Conservation (phyloP, 768 basidiomycete species). For the Mycena crocata region DNA sequence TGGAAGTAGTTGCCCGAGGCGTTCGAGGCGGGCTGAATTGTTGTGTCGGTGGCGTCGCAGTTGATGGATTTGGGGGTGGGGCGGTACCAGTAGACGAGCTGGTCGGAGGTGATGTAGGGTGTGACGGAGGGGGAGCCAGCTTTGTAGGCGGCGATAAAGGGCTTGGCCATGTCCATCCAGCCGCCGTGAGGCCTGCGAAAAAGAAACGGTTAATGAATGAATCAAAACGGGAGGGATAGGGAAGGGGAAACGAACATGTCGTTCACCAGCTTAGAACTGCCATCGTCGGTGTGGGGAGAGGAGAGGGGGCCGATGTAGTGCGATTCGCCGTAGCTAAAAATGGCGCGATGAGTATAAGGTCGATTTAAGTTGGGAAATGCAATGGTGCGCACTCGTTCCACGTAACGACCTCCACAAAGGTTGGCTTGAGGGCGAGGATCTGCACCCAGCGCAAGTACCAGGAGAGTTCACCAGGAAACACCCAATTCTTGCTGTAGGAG, state of each 20-base stretch:
- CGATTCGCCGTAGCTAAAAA: constrained; percentile 54
- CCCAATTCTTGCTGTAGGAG: constrained; percentile 38
- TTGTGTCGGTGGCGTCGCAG: constrained; percentile 37
- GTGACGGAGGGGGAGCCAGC: constrained; percentile 43
- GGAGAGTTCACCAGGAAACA: constrained; percentile 35
- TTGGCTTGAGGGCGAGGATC: constrained; percentile 29
- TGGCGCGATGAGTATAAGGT: not conserved
- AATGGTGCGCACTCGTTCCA: constrained; percentile 53
- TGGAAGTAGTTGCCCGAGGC: constrained; percentile 35
- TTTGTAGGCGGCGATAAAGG: constrained; percentile 60
- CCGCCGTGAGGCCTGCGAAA: constrained; percentile 32
- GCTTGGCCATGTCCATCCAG: constrained; percentile 61
- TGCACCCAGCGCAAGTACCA: constrained; percentile 36
- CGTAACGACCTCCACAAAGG: constrained; percentile 50
- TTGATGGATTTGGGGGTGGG: constrained; percentile 29
- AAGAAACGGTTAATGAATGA: not conserved
- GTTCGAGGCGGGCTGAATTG: constrained; percentile 33
- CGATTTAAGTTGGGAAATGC: not conserved
- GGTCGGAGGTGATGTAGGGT: constrained; percentile 29
- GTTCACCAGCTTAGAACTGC: constrained; percentile 37
- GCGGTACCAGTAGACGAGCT: constrained; percentile 38
- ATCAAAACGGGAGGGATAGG: not conserved
- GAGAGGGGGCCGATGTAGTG: constrained; percentile 63
- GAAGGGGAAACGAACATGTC: constrained; percentile 25
- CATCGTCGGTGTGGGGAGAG: constrained; percentile 35